These are phyloP conservation scores for Calonectria honghensis DNA, from an alignment of 2,329 filamentous ascomycete genomes.

Conservation along the genomic window DNA sequence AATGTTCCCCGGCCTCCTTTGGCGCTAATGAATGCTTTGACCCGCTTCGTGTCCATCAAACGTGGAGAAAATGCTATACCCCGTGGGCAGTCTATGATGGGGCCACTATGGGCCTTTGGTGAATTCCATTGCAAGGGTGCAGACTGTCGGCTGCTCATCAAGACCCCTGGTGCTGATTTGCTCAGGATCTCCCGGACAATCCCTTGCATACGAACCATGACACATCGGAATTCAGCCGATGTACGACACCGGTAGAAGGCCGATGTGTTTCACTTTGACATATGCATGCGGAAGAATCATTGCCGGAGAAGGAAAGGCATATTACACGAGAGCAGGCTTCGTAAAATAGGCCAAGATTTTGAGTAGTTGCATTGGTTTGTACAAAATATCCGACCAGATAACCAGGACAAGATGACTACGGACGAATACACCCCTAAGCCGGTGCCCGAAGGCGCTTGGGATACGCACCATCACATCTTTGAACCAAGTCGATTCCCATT, in stretches of 20 bases:
- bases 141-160: background rate
- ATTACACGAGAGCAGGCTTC: background rate
- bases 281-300: background rate
- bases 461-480: conserved; percentile 39
- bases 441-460: conserved; percentile 32
- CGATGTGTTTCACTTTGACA: background rate
- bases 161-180: background rate
- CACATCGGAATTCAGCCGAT: background rate
- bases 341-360: background rate
- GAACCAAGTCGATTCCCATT: conserved; percentile 33
- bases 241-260: background rate
- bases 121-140: background rate
- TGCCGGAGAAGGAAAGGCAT: background rate
- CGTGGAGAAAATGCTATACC: conserved; percentile 4
- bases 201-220: background rate
- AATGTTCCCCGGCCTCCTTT: background rate
- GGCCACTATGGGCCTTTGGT: background rate
- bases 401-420: background rate
- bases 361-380: background rate
- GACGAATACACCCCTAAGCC: conserved; percentile 46
- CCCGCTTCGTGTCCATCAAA: background rate
- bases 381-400: background rate
- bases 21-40: background rate
- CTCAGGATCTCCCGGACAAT: background rate
- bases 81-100: conserved; percentile 1